These are phyloP conservation scores for Apophysomyces sp. DNA, from an alignment of 371 early-diverging fungal species.

Conservation along the genomic window DNA sequence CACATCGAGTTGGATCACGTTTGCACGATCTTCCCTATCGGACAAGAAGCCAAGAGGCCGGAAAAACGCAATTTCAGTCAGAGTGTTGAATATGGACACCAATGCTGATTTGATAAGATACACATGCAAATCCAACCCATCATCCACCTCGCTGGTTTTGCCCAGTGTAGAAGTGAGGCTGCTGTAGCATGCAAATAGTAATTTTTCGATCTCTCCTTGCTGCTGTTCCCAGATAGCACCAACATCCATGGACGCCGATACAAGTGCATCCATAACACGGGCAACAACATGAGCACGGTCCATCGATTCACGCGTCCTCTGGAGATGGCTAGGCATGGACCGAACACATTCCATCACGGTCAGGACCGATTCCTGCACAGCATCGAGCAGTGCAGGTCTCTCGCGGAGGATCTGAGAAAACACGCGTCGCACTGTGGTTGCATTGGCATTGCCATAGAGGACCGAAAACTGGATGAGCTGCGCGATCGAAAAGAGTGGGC, in stretches of 20 bases:
- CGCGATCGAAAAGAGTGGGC: slow-evolving; percentile 4
- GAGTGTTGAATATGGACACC: slow-evolving; percentile 24
- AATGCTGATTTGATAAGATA: slow-evolving; percentile 15
- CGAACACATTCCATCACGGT: neutral
- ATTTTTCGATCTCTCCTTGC: neutral
- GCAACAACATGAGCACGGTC: slow-evolving; percentile 10
- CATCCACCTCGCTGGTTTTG: neutral
- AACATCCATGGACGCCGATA: slow-evolving; percentile 5
- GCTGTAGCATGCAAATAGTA: slow-evolving; percentile 5
- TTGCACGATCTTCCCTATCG: slow-evolving; percentile 15
- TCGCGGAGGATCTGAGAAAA: slow-evolving; percentile 1
- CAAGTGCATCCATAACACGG: slow-evolving; percentile 11
- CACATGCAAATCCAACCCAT: neutral
- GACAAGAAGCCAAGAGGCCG: slow-evolving; percentile 27
- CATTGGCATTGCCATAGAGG: slow-evolving; percentile 8
- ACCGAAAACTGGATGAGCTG: slow-evolving; percentile 11
- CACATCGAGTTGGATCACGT: neutral
- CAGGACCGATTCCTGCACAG: neutral
- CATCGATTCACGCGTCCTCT: neutral
- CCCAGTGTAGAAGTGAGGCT: neutral
- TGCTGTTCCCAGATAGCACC: neutral
- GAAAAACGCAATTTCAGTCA: slow-evolving; percentile 29
- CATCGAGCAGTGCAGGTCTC: neutral
- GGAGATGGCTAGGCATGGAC: neutral
- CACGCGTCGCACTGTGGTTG: slow-evolving; percentile 5